A percentile compares a stretch with the other conserved stretches of the same genome.
Evolutionary conservation across 768 basidiomycete genomes (phyloP).

Genomic region (Leccinum boreale): DNA sequence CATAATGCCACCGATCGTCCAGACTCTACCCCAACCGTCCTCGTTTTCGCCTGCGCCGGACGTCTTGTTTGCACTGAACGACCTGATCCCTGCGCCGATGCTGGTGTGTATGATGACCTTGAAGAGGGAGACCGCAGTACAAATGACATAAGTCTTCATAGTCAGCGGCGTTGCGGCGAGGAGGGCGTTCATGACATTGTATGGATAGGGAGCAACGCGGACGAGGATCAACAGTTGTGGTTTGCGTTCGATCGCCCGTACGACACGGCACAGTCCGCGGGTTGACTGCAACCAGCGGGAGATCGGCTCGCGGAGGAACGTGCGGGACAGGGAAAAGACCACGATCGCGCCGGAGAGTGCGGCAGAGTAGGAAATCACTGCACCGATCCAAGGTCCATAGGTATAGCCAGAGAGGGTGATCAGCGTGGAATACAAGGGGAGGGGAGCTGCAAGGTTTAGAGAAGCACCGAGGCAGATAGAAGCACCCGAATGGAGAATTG

Average conservation of each 20-base stretch:
- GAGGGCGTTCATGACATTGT: conserved; percentile 94
- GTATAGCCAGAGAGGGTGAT: conserved; percentile 92
- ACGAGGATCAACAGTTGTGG: conserved; percentile 89
- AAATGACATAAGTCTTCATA: conserved; percentile 70
- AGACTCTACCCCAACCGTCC: conserved; percentile 50
- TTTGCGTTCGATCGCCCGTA: conserved; percentile 82
- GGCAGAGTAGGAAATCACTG: conserved; percentile 81
- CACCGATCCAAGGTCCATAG: conserved; percentile 80
- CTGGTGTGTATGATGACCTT: conserved; percentile 91
- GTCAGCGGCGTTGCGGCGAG: conserved; percentile 82
- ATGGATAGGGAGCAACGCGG: conserved; percentile 87
- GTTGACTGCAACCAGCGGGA: conserved; percentile 70
- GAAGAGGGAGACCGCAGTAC: conserved; percentile 81
- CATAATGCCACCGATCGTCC: conserved; percentile 64
- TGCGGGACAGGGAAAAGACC: conserved; percentile 79
- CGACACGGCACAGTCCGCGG: conserved; percentile 71
- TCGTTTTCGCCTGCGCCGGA: conserved; percentile 33
- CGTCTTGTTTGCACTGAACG: conserved; percentile 59
- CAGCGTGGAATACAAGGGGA: conserved; percentile 91
- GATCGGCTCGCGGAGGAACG: conserved; percentile 68
- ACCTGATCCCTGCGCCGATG: conserved; percentile 80
- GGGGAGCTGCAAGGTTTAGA: conserved; percentile 54
- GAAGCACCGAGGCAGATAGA: conserved; percentile 8
- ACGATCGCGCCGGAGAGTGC: conserved; percentile 80
- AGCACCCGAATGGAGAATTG: conserved; percentile 1